Base-by-base conservation (phyloP, 1,139 yeast species). In the Zygosaccharomyces pseudobailii region DNA sequence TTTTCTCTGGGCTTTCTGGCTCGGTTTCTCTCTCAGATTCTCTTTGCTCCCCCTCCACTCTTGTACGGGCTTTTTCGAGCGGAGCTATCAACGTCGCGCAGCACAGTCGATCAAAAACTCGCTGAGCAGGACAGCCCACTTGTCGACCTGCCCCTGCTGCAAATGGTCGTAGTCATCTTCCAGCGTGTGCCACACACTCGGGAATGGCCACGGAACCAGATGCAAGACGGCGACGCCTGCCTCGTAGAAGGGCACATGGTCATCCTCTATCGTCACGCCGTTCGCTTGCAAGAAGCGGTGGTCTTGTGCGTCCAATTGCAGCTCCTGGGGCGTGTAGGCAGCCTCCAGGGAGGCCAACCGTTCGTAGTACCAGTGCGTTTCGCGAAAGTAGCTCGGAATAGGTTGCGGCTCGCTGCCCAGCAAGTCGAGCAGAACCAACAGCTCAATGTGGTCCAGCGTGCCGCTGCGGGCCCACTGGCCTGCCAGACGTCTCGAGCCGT, bases 401-500 rank as follows among this genome's bases (percentile, higher is more conserved):
- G 51, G 46, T 8, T 33, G 42, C 7, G 48, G 45, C 23, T 57
- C 59, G 7, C 72, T 66, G 1, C 84, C 84, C 4, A 79, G 52
- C 4, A 79, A 64, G 54, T 79, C 84, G 28, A 79, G 59, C 23
- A 79, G 63, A 1, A 79, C 72, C 43, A 79, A 65, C 3, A 70
- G 52, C 7, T 74, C 78, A 13, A 77, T 69, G 6, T 54, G 46
- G 1, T 45, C 43, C 22, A 64, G 47, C 3, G 53, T 23, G 2
- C 59, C 62, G 3, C 56, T 52, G 2, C 48, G 36, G 3, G 59
- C 59, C 78, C 78, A 72, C 39, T 56, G 51, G 1, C 57, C 52
- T 1, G 80, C 82, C 33, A 78, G 57, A 51, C 75, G 76, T 19
- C 74, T 68, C 0, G 84, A 73, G 0, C 84, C 84, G 55, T 79